Conservation (phyloP, 306 rosid species). For the Rosa multiflora region DNA sequence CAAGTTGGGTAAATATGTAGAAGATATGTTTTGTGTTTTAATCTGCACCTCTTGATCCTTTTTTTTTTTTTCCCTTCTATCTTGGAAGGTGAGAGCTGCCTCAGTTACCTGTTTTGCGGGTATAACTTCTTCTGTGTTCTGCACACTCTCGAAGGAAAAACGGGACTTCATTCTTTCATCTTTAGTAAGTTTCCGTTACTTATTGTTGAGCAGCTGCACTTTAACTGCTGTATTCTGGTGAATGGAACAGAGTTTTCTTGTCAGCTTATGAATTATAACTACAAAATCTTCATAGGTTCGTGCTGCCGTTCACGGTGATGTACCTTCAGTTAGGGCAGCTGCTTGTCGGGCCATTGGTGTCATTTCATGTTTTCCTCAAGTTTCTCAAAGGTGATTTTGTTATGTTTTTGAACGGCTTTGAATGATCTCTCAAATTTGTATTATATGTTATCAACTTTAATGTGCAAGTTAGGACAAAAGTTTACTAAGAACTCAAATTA, state of each 20-base stretch:
- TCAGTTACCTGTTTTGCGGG: conserved; percentile 96
- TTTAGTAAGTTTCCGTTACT: conserved; percentile 50
- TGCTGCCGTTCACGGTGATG: conserved; percentile 61
- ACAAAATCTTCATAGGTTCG: conserved; percentile 47
- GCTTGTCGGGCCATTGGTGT: conserved; percentile 97
- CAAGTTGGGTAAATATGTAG: neutral
- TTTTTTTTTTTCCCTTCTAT: neutral
- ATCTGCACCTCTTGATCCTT: neutral
- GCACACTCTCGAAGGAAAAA: conserved; percentile 57
- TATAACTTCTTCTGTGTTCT: conserved; percentile 80
- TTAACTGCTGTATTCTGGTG: conserved; percentile 8
- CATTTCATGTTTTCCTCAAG: conserved; percentile 85
- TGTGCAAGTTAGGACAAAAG: conserved; percentile 3
- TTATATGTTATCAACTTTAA: neutral
- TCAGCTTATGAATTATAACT: conserved; percentile 3
- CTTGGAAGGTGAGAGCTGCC: conserved; percentile 87
- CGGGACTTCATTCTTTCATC: conserved; percentile 62
- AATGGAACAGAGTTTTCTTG: conserved; percentile 16
- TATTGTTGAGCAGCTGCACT: conserved; percentile 15
- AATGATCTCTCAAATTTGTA: neutral
- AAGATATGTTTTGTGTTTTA: neutral
- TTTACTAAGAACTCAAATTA: conserved; percentile 25
- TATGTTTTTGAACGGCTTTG: neutral
- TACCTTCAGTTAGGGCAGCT: conserved; percentile 83
- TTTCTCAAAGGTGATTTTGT: conserved; percentile 73